Conservation (phyloP, 2,329 filamentous ascomycete species). For the Cytospora chrysosperma region DNA sequence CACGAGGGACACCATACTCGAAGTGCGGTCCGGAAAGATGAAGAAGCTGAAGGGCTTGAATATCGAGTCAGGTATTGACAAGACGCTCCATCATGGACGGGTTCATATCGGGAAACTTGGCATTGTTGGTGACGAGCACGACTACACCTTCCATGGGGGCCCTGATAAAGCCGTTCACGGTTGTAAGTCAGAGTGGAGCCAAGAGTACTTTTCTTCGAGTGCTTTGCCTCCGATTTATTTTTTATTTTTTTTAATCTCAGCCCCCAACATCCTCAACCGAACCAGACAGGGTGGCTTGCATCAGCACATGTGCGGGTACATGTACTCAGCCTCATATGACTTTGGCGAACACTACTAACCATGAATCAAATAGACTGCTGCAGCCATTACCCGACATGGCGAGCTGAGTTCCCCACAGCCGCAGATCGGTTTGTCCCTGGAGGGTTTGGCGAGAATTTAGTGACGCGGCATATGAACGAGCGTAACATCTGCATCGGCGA, state of each 20-base stretch:
- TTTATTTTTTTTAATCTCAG: not conserved
- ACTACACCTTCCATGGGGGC: conserved; percentile 60
- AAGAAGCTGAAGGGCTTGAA: conserved; percentile 52
- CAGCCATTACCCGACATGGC: conserved; percentile 58
- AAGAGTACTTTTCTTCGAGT: not conserved
- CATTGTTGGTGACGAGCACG: conserved; percentile 60
- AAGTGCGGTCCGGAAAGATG: conserved; percentile 58
- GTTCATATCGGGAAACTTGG: conserved; percentile 49
- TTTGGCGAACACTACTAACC: not conserved
- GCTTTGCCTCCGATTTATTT: too few relatives aligned
- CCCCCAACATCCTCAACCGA: not conserved
- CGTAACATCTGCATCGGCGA: conserved; percentile 66
- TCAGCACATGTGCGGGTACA: not conserved
- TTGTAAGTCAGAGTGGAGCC: conserved; percentile 40
- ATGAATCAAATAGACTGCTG: conserved; percentile 52
- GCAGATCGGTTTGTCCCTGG: conserved; percentile 54
- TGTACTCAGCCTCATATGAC: conserved; percentile 1
- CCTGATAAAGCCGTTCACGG: conserved; percentile 62
- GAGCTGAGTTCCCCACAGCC: conserved; percentile 49
- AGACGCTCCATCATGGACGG: conserved; percentile 42
- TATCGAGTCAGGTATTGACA: conserved; percentile 58
- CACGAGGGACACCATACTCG: conserved; percentile 49
- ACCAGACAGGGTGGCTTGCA: not conserved
- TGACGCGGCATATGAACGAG: conserved; percentile 58
- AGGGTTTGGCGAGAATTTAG: conserved; percentile 65